Conservation (phyloP, 345 rosid genomes). For the Brassica napus region DNA sequence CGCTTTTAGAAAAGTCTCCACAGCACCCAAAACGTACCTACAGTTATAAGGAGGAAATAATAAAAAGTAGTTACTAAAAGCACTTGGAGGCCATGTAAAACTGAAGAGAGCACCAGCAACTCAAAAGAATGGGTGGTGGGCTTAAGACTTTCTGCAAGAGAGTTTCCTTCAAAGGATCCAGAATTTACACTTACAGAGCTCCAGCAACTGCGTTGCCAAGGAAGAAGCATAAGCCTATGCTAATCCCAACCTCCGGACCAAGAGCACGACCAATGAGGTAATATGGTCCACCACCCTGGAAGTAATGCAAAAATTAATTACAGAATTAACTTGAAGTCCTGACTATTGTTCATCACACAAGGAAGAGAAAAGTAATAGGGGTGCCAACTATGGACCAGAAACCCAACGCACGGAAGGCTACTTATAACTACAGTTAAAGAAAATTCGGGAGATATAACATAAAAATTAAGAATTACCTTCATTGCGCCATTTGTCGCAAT, state of each 20-base stretch:
- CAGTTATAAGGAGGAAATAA: slow-evolving; percentile 21
- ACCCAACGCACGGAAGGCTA: slow-evolving; percentile 8
- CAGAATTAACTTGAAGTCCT: slow-evolving; percentile 12
- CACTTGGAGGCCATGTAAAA: slow-evolving; percentile 31
- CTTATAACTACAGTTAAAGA: slow-evolving; percentile 1
- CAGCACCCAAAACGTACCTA: slow-evolving; percentile 99
- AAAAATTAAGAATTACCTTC: slow-evolving; percentile 60
- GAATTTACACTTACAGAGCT: slow-evolving; percentile 80
- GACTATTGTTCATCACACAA: slow-evolving; percentile 7
- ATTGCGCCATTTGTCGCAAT: slow-evolving; percentile 99
- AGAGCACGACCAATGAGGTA: slow-evolving; percentile 99
- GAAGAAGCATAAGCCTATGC: slow-evolving; percentile 98
- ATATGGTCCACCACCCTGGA: slow-evolving; percentile 94
- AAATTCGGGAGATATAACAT: background rate
- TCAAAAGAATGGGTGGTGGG: slow-evolving; percentile 11
- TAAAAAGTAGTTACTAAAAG: slow-evolving; percentile 11
- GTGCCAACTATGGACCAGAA: slow-evolving; percentile 7
- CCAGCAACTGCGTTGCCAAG: slow-evolving; percentile 99
- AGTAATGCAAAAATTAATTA: slow-evolving; percentile 10
- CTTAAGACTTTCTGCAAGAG: slow-evolving; percentile 18
- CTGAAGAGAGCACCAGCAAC: slow-evolving; percentile 29
- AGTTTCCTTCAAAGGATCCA: slow-evolving; percentile 31
- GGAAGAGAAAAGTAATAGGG: slow-evolving; percentile 10
- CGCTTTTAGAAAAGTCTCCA: slow-evolving; percentile 96
- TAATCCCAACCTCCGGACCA: slow-evolving; percentile 99